phyloP scores from a whole-genome alignment of 306 rosid genomes.

The Sicyos baderoa region DNA sequence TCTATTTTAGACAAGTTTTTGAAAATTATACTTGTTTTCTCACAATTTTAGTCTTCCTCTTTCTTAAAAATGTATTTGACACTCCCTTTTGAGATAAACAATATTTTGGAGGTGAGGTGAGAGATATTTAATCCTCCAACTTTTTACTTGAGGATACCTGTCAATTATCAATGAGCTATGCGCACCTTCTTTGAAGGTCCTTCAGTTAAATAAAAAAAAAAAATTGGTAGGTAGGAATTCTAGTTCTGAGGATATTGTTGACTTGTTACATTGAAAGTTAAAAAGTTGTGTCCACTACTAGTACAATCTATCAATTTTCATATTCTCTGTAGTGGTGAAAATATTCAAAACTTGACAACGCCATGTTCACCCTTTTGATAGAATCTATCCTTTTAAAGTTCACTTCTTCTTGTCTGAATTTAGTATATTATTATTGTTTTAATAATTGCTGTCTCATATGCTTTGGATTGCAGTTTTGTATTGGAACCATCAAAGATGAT shows the following conservation, averaged over 20 bases:
- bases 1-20: background rate
- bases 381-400: background rate
- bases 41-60: too few relatives aligned
- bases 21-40: too few relatives aligned
- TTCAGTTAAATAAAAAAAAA: background rate
- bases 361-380: background rate
- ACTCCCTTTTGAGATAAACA: too few relatives aligned
- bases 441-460: conserved; percentile 6
- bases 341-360: background rate
- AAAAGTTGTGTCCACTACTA: background rate
- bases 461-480: conserved; percentile 54
- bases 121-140: too few relatives aligned
- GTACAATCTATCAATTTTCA: background rate
- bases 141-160: too few relatives aligned
- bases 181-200: background rate
- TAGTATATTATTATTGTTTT: background rate
- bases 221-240: background rate
- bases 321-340: background rate
- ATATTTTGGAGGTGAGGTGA: too few relatives aligned
- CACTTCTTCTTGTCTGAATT: too few relatives aligned
- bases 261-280: background rate
- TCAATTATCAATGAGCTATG: too few relatives aligned
- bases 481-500: conserved; percentile 94
- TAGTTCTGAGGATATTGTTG: too few relatives aligned
- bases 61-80: too few relatives aligned